Evolutionary conservation across 331 rosid species (phyloP).

Genomic region (Rosa hybrid): DNA sequence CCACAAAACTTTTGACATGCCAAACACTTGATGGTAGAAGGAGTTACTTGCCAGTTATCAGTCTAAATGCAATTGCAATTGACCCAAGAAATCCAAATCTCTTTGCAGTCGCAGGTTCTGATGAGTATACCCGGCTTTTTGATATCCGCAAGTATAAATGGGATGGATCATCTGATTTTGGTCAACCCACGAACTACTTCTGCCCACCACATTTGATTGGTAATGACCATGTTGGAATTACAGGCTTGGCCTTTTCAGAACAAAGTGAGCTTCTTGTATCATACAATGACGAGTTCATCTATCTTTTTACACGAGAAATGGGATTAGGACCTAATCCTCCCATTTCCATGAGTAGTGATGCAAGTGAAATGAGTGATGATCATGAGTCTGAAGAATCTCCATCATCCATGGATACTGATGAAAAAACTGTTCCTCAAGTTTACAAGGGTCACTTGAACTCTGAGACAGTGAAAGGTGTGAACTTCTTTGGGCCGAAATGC

Average conservation of each 20-base stretch:
- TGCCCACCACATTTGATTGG: slow-evolving; percentile 77
- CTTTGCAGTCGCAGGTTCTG: slow-evolving; percentile 78
- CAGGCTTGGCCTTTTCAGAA: slow-evolving; percentile 92
- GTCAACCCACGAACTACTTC: slow-evolving; percentile 57
- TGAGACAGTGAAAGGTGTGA: slow-evolving; percentile 84
- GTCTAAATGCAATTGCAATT: slow-evolving; percentile 76
- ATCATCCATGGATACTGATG: slow-evolving; percentile 40
- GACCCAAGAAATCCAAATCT: slow-evolving; percentile 91
- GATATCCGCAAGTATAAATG: slow-evolving; percentile 73
- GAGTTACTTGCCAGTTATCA: slow-evolving; percentile 42
- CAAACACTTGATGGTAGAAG: slow-evolving; percentile 45
- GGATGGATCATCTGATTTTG: slow-evolving; percentile 68
- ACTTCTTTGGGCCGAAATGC: slow-evolving; percentile 77
- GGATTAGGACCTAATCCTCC: slow-evolving; percentile 73
- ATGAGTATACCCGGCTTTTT: slow-evolving; percentile 70
- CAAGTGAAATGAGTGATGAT: slow-evolving; percentile 52
- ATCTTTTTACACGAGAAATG: slow-evolving; percentile 78
- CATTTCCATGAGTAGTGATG: slow-evolving; percentile 45
- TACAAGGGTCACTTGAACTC: slow-evolving; percentile 74
- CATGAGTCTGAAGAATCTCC: slow-evolving; percentile 32
- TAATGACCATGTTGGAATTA: slow-evolving; percentile 60
- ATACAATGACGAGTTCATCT: slow-evolving; percentile 67
- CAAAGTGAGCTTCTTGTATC: slow-evolving; percentile 83
- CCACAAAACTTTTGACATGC: slow-evolving; percentile 75
- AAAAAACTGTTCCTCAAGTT: slow-evolving; percentile 55